phyloP scores from a whole-genome alignment of 352 stramenopile genomes.

The Blastocystis sp. region DNA sequence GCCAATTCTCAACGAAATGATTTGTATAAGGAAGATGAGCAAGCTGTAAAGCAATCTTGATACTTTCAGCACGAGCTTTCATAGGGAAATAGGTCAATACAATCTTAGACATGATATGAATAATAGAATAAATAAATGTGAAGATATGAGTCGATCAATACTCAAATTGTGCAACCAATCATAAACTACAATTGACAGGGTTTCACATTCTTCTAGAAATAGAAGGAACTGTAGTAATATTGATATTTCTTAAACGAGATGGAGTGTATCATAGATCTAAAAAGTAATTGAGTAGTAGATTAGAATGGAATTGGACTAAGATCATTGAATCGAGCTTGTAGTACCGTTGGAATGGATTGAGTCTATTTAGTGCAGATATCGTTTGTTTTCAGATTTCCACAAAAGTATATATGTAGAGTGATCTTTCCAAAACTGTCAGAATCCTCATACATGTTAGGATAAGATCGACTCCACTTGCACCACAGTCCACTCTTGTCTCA shows the following conservation, averaged over 20 bases:
- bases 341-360: not conserved
- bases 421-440: not conserved
- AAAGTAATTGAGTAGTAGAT: slow-evolving; percentile 5
- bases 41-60: not conserved
- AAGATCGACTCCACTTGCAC: not conserved
- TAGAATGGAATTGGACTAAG: slow-evolving; percentile 45
- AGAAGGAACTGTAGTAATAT: not conserved
- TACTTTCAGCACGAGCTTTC: not conserved
- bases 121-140: not conserved
- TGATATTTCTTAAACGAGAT: not conserved
- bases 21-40: not conserved
- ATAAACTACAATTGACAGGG: not conserved
- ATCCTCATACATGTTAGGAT: not conserved
- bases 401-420: not conserved
- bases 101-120: not conserved
- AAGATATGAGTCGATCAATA: not conserved
- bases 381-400: slow-evolving; percentile 23
- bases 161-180: not conserved
- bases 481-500: not conserved
- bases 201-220: not conserved
- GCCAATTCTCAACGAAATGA: not conserved
- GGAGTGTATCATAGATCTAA: not conserved
- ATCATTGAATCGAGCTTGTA: not conserved
- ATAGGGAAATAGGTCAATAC: slow-evolving; percentile 6
- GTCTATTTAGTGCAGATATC: not conserved